phyloP scores from a whole-genome alignment of 371 early-diverging fungal genomes.

The Dinochytrium kinnereticum region DNA sequence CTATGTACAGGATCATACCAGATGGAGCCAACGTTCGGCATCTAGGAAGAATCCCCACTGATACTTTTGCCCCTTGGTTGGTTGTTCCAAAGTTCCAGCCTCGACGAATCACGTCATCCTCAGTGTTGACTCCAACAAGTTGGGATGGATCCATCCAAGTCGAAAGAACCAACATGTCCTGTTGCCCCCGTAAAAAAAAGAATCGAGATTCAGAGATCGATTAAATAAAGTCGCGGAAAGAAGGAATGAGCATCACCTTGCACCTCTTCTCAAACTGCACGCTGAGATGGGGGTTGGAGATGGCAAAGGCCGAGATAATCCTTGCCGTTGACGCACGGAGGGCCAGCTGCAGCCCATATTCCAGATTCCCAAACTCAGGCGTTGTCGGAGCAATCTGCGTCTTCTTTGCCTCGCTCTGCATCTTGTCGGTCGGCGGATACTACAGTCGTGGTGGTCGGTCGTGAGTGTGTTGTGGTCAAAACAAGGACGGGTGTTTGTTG shows the following conservation, averaged over 20 bases:
- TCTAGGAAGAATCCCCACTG: constrained; percentile 41
- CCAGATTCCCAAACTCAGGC: constrained; percentile 53
- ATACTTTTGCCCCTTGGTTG: constrained; percentile 45
- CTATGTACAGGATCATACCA: neutral
- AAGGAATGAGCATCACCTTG: constrained; percentile 34
- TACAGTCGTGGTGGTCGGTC: no score
- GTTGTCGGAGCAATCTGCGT: constrained; percentile 46
- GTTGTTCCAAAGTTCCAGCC: constrained; percentile 52
- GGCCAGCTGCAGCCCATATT: constrained; percentile 58
- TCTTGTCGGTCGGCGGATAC: no score
- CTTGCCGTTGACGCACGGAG: constrained; percentile 56
- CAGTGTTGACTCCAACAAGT: constrained; percentile 53
- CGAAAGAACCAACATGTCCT: constrained; percentile 49
- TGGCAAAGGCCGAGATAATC: constrained; percentile 45
- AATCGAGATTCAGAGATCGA: no score
- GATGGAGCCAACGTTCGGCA: neutral
- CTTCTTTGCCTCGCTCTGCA: constrained; percentile 37
- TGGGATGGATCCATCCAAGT: constrained; percentile 53
- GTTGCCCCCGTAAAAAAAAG: no score
- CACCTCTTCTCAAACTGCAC: constrained; percentile 56
- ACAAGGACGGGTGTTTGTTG: neutral
- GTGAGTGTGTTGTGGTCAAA: neutral
- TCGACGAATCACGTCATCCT: constrained; percentile 59
- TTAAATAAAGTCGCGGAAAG: neutral
- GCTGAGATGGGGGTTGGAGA: constrained; percentile 58